phyloP scores from a whole-genome alignment of 2,329 filamentous ascomycete genomes.

The Claviceps maximensis region DNA sequence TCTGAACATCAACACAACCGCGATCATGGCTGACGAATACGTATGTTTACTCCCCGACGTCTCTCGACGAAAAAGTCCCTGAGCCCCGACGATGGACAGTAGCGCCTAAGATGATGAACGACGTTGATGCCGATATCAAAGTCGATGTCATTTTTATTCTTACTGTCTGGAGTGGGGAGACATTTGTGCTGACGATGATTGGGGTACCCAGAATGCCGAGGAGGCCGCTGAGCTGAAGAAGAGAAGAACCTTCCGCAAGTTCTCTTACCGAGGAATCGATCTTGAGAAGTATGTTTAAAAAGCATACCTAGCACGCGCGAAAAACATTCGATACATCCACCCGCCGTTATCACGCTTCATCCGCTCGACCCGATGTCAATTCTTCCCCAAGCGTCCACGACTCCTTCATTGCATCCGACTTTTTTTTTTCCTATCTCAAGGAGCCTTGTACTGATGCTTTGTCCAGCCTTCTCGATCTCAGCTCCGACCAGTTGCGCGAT shows the following conservation, averaged over 20 bases:
- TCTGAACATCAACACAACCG: conserved; percentile 29
- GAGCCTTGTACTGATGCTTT: conserved; percentile 11
- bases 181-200: conserved; percentile 15
- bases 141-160: neutral
- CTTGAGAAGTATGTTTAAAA: conserved; percentile 78
- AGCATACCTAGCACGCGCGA: conserved; percentile 4
- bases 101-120: neutral
- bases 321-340: neutral
- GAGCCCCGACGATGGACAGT: conserved; percentile 12
- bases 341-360: neutral
- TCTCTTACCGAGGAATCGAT: conserved; percentile 98
- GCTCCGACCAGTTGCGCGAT: conserved; percentile 96
- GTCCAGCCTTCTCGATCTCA: conserved; percentile 89
- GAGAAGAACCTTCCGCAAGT: conserved; percentile 99
- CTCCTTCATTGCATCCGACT: neutral
- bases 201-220: conserved; percentile 65
- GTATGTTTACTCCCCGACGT: conserved; percentile 41
- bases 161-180: neutral
- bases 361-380: neutral
- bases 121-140: neutral
- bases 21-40: conserved; percentile 83
- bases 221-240: conserved; percentile 99
- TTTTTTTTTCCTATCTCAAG: neutral
- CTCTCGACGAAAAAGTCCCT: conserved; percentile 13
- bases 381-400: neutral